Base-by-base conservation (phyloP, 2,329 filamentous ascomycete species). In the Aspergillus japonicus region DNA sequence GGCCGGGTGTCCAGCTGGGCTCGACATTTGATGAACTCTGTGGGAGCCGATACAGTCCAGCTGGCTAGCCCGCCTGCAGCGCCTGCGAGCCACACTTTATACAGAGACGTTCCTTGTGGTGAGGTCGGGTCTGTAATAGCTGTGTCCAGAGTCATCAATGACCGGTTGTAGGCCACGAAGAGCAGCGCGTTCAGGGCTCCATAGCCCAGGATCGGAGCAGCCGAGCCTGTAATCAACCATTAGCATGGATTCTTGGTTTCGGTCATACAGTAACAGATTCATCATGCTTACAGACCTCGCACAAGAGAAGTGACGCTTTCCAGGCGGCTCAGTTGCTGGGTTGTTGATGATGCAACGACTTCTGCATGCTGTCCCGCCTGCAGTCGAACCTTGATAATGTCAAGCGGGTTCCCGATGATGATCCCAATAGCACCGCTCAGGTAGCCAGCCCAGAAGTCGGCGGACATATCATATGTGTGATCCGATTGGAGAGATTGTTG, bases 391-490 rank as follows among this genome's bases (percentile, higher is more conserved):
- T 94, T 93, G 69, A 92, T 75, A 21, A 92, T 77, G 72, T 93
- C 89, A 4, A 97, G 81, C 3, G 92, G 92, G 69, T 96, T 96
- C 63, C 94, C 92, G 62, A 96, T 89, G 51, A 96, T 79, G 68
- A 97, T 97, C 50, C 92, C 91, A 52, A 89, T 82, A 59, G 90
- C 92, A 56, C 94, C 94, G 71, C 90, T 94, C 62, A 95, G 78
- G 76, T 96, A 97, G 70, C 93, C 92, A 59, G 93, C 91, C 90
- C 91, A 96, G 76, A 97, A 97, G 73, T 96, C 93, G 67, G 91
- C 86, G 54, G 90, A 91, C 90, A 95, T 94, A 48, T 48, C 21
- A 50, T 49, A 23, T 23, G 19, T 23, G 19, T 24, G 35, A 23
- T 49, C 16, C 39, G 4, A 16, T 44, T 35, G 16, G 24, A 12